These are phyloP conservation scores for Trypanosoma caninum DNA, from an alignment of 208 protist species.

Conservation along the genomic window DNA sequence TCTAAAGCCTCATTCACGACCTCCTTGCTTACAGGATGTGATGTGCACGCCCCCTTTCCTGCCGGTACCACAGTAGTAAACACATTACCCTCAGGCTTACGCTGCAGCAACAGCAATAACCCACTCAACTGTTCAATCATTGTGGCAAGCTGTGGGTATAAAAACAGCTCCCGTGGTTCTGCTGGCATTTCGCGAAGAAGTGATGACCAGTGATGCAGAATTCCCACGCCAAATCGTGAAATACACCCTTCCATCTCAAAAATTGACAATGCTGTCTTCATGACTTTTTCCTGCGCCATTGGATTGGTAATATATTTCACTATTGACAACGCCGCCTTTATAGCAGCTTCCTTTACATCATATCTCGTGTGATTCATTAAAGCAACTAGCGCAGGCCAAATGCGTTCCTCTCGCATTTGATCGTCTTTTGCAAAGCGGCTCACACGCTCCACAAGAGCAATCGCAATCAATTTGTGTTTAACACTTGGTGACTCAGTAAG, in stretches of 20 bases:
- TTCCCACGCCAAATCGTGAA: slow-evolving; percentile 36
- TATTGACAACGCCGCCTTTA: slow-evolving; percentile 43
- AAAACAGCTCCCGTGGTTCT: slow-evolving; percentile 55
- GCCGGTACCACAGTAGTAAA: background rate
- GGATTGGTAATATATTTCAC: slow-evolving; percentile 32
- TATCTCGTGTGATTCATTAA: slow-evolving; percentile 49
- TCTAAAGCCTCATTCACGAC: slow-evolving; percentile 45
- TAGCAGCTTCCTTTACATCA: slow-evolving; percentile 48
- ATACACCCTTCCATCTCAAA: slow-evolving; percentile 44
- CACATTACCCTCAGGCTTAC: background rate
- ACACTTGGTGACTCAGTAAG: slow-evolving; percentile 27
- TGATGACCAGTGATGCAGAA: slow-evolving; percentile 47
- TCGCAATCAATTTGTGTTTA: slow-evolving; percentile 37
- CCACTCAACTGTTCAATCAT: slow-evolving; percentile 52
- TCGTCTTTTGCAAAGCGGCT: slow-evolving; percentile 35
- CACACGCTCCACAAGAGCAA: slow-evolving; percentile 40
- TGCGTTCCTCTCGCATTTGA: slow-evolving; percentile 28
- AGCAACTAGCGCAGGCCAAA: slow-evolving; percentile 41
- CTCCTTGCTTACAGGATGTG: background rate
- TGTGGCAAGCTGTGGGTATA: slow-evolving; percentile 53
- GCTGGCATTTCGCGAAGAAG: slow-evolving; percentile 55
- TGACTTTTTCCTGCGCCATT: slow-evolving; percentile 41
- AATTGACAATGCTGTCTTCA: slow-evolving; percentile 33
- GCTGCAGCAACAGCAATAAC: background rate
- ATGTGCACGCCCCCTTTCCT: slow-evolving; percentile 18